Conservation (phyloP, 2,329 filamentous ascomycete genomes). For the Aspergillus vadensis region DNA sequence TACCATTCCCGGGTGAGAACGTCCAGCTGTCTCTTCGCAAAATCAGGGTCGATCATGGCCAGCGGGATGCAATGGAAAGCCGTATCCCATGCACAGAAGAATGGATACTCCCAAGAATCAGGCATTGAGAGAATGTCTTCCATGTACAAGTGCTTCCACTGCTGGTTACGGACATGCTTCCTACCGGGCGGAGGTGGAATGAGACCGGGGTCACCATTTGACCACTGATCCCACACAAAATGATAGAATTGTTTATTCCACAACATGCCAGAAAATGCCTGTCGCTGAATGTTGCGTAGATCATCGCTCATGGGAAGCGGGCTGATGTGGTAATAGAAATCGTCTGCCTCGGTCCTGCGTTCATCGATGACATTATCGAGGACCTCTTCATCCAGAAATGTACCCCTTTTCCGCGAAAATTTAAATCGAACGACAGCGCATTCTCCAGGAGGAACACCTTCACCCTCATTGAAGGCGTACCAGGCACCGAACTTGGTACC, state of each 20-base stretch:
- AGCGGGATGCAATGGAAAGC: conserved; percentile 96
- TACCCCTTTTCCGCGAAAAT: conserved; percentile 72
- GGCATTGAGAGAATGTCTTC: conserved; percentile 98
- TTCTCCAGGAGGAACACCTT: conserved; percentile 84
- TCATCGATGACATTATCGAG: conserved; percentile 90
- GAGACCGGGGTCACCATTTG: conserved; percentile 86
- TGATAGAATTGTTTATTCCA: conserved; percentile 98
- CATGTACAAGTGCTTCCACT: conserved; percentile 94
- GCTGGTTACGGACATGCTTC: conserved; percentile 78
- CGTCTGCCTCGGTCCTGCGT: conserved; percentile 85
- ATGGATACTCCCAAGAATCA: conserved; percentile 97
- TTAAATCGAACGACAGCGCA: conserved; percentile 95
- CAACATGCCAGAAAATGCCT: conserved; percentile 95
- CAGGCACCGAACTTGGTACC: conserved; percentile 91
- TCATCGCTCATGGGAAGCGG: conserved; percentile 93
- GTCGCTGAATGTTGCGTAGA: conserved; percentile 89
- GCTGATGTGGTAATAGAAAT: conserved; percentile 93
- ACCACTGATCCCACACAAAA: conserved; percentile 98
- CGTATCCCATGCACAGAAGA: conserved; percentile 96
- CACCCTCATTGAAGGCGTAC: conserved; percentile 88
- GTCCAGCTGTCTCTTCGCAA: conserved; percentile 97
- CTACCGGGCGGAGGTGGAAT: conserved; percentile 80
- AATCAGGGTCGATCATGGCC: conserved; percentile 96
- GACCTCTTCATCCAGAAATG: conserved; percentile 85
- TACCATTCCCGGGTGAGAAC: conserved; percentile 97